Evolutionary conservation across 768 basidiomycete species (phyloP).

Genomic region (Auricularia cornea): DNA sequence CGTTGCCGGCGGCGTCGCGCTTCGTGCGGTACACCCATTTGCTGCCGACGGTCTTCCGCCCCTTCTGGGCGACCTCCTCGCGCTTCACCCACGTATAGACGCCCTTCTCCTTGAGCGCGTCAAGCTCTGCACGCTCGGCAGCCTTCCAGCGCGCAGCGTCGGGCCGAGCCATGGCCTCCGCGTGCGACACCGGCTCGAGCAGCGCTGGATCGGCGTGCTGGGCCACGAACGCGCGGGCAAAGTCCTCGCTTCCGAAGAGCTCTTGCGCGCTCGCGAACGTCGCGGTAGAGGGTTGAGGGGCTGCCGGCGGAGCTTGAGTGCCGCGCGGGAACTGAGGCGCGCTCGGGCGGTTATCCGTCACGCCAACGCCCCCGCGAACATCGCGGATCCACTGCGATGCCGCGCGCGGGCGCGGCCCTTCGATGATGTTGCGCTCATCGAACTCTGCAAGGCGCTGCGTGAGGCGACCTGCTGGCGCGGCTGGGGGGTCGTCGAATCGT

Average conservation of each 20-base stretch:
- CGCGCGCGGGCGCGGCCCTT: background rate
- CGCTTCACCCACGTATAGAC: background rate
- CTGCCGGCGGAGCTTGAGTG: background rate
- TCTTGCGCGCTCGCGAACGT: background rate
- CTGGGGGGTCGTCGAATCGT: too few relatives aligned
- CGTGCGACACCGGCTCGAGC: background rate
- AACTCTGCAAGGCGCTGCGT: too few relatives aligned
- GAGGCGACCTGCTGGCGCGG: too few relatives aligned
- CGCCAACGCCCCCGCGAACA: background rate
- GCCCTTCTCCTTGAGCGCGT: background rate
- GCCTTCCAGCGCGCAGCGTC: background rate
- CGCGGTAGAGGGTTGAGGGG: background rate
- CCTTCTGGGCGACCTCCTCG: background rate
- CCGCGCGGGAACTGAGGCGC: background rate
- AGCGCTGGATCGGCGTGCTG: background rate
- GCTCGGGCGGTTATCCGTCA: background rate
- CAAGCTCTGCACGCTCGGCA: background rate
- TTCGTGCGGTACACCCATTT: constrained; percentile 27
- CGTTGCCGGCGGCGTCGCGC: constrained; percentile 14
- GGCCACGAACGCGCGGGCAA: background rate
- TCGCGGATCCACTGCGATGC: background rate
- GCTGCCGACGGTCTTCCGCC: constrained; percentile 12
- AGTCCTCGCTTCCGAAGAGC: background rate
- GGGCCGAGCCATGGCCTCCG: background rate
- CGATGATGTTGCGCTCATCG: background rate